Conservation (phyloP, 352 stramenopile species). For the Pythium insidiosum region DNA sequence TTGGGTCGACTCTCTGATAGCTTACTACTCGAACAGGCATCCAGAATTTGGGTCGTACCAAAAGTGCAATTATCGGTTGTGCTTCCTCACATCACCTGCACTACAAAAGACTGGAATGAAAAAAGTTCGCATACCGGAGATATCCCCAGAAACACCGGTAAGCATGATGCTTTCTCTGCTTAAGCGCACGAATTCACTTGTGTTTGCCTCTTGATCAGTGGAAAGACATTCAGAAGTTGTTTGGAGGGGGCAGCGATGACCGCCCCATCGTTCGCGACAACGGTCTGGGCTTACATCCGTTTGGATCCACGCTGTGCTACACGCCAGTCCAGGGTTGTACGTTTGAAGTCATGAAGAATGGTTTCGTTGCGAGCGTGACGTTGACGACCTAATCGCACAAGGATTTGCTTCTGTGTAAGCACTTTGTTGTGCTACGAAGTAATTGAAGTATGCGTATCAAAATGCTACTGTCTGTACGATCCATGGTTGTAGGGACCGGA, state of each 20-base stretch:
- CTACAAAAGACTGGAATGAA: constrained; percentile 36
- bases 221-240: constrained; percentile 55
- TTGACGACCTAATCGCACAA: constrained; percentile 20
- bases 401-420: no score
- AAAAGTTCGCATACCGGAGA: constrained; percentile 32
- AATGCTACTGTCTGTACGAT: constrained; percentile 14
- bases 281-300: constrained; percentile 64
- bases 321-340: constrained; percentile 58
- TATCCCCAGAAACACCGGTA: constrained; percentile 67
- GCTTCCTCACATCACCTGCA: constrained; percentile 31
- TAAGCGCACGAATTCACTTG: background rate
- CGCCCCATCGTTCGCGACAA: constrained; percentile 74
- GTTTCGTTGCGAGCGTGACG: constrained; percentile 64
- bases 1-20: no score
- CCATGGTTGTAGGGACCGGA: constrained; percentile 9
- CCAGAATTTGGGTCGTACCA: constrained; percentile 76
- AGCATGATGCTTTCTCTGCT: background rate
- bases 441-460: constrained; percentile 7
- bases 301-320: constrained; percentile 76
- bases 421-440: no score
- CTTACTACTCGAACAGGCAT: constrained; percentile 29
- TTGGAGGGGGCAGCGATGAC: constrained; percentile 35
- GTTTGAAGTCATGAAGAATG: constrained; percentile 82
- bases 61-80: constrained; percentile 80
- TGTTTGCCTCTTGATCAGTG: constrained; percentile 26